Evolutionary conservation across 495 filamentous ascomycete genomes (phyloP).

Genomic region (Aspergillus kassunensis): DNA sequence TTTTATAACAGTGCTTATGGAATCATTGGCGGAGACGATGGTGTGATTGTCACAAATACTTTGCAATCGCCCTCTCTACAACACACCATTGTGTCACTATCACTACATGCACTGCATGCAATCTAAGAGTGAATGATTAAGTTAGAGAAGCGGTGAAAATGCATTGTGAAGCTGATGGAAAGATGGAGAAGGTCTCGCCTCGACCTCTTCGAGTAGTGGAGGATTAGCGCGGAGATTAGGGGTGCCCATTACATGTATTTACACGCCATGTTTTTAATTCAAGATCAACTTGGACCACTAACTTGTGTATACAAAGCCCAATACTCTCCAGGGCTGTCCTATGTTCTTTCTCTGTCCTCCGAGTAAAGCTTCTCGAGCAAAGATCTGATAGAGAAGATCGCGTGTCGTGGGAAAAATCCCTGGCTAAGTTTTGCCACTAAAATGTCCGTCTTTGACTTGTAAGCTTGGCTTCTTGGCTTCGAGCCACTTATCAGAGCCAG

Average conservation of each 20-base stretch:
- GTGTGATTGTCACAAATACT: conserved; percentile 32
- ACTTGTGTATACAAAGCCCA: too few relatives aligned
- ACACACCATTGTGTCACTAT: too few relatives aligned
- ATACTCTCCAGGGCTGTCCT: too few relatives aligned
- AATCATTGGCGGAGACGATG: conserved; percentile 37
- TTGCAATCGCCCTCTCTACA: too few relatives aligned
- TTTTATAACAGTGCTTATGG: conserved; percentile 23
- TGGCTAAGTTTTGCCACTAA: conserved; percentile 4
- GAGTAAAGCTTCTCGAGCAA: too few relatives aligned
- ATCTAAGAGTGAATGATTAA: too few relatives aligned
- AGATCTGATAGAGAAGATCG: neutral
- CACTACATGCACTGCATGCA: neutral
- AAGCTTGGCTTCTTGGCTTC: conserved; percentile 5
- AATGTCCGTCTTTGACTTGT: neutral
- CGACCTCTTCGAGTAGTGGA: neutral
- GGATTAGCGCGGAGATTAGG: conserved; percentile 2
- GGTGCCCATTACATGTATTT: conserved; percentile 1
- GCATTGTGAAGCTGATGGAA: neutral
- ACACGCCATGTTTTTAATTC: neutral
- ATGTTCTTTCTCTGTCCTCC: too few relatives aligned
- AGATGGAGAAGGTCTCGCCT: neutral
- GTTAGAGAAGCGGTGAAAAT: conserved; percentile 2
- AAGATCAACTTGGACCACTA: too few relatives aligned
- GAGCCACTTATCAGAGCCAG: neutral
- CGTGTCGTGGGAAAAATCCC: neutral